Conservation (phyloP, 495 filamentous ascomycete species). For the Entonaema liquescens region DNA sequence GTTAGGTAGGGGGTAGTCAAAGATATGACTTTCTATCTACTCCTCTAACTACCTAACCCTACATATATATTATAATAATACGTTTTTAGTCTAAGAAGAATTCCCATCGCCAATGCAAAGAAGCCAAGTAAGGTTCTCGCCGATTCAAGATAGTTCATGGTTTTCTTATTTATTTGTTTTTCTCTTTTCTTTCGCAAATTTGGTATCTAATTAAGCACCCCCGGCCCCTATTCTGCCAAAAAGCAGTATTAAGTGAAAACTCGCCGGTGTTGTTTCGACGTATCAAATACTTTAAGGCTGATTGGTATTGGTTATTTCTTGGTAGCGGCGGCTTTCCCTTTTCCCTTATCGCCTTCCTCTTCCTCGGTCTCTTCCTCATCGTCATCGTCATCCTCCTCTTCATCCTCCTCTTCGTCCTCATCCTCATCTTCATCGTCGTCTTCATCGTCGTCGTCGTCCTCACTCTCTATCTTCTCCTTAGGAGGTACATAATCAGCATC, state of each 20-base stretch:
- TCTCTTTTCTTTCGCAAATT: conserved; percentile 12
- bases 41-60: too few relatives aligned
- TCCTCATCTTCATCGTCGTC: conserved; percentile 44
- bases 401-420: conserved; percentile 38
- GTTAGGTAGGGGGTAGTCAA: not conserved
- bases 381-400: conserved; percentile 40
- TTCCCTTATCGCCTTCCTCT: conserved; percentile 13
- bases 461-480: conserved; percentile 35
- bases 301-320: conserved; percentile 17
- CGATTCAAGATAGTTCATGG: not conserved
- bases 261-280: not conserved
- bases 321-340: not conserved
- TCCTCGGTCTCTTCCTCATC: conserved; percentile 28
- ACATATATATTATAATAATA: not conserved
- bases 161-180: not conserved
- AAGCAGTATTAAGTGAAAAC: not conserved
- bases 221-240: not conserved
- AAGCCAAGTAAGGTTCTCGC: not conserved
- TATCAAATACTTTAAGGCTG: not conserved
- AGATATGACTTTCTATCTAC: too few relatives aligned
- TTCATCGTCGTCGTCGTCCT: conserved; percentile 40
- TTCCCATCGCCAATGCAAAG: not conserved
- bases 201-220: conserved; percentile 12
- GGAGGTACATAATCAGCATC: not conserved
- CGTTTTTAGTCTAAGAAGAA: not conserved